Percentiles rank a stretch among this genome's conserved stretches.
Conservation (phyloP, 2,329 filamentous ascomycete species). For the Alternaria postmessia region DNA sequence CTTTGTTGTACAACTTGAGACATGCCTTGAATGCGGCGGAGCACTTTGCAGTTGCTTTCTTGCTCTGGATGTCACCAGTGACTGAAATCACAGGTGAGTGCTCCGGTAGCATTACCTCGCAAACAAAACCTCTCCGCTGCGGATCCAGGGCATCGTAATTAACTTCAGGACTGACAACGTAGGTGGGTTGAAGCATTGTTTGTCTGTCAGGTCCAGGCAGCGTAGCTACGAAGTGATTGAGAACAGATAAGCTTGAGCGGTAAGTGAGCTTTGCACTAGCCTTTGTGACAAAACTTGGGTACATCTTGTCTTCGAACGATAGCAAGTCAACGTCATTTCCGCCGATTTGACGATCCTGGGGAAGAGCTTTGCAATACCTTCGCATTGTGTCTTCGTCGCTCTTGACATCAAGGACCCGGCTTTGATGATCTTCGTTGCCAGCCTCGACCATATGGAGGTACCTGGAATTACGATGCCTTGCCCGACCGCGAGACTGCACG, state of each 20-base stretch:
- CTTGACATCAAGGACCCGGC: constrained; percentile 66
- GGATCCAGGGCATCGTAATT: constrained; percentile 15
- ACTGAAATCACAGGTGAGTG: constrained; percentile 74
- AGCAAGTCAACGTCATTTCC: constrained; percentile 67
- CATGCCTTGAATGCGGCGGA: constrained; percentile 90
- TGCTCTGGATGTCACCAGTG: constrained; percentile 69
- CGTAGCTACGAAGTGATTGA: constrained; percentile 77
- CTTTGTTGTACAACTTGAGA: constrained; percentile 69
- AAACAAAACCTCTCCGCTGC: constrained; percentile 54
- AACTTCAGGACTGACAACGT: constrained; percentile 60
- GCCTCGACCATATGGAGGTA: constrained; percentile 86
- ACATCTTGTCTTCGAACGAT: constrained; percentile 56
- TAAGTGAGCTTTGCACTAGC: constrained; percentile 84
- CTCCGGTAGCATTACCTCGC: constrained; percentile 81
- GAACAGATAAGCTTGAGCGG: constrained; percentile 72
- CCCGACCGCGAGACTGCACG: constrained; percentile 89
- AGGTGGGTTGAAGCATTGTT: constrained; percentile 60
- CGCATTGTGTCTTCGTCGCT: constrained; percentile 69
- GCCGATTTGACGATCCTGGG: constrained; percentile 74
- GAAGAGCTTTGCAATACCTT: constrained; percentile 77
- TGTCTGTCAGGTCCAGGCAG: constrained; percentile 64
- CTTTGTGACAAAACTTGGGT: constrained; percentile 65
- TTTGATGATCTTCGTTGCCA: constrained; percentile 68
- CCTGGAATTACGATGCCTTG: constrained; percentile 77
- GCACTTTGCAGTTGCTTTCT: constrained; percentile 82